Evolutionary conservation across 345 rosid species (phyloP).

Genomic region (Euphorbia peplus): DNA sequence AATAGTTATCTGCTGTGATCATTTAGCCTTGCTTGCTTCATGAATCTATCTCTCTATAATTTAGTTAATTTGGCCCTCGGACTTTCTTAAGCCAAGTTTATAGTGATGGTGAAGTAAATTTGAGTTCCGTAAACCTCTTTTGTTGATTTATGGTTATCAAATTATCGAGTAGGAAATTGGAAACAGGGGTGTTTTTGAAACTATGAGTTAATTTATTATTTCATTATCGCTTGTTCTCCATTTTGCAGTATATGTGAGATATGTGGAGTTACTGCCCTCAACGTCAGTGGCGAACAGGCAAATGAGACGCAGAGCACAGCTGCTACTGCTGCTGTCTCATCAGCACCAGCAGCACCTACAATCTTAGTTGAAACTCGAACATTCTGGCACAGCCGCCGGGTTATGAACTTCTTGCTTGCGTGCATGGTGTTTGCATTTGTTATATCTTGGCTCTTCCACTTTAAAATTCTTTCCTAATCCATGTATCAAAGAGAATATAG

Average conservation of each 20-base stretch:
- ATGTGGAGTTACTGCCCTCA: slow-evolving; percentile 50
- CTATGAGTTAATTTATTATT: background rate
- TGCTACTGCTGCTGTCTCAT: slow-evolving; percentile 14
- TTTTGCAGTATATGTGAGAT: slow-evolving; percentile 57
- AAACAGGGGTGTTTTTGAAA: too few relatives aligned
- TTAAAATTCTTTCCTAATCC: slow-evolving; percentile 29
- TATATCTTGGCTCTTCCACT: slow-evolving; percentile 69
- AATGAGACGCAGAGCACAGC: slow-evolving; percentile 26
- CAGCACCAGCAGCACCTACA: slow-evolving; percentile 34
- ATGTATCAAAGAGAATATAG: background rate
- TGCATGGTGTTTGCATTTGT: slow-evolving; percentile 58
- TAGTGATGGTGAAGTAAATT: background rate
- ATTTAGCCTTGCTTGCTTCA: slow-evolving; percentile 9
- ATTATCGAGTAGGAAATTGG: too few relatives aligned
- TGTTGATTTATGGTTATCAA: background rate
- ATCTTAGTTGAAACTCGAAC: slow-evolving; percentile 38
- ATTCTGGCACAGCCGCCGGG: slow-evolving; percentile 58
- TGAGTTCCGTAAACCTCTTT: background rate
- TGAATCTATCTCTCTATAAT: background rate
- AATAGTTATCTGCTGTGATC: background rate
- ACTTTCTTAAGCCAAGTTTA: background rate
- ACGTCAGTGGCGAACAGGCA: slow-evolving; percentile 41
- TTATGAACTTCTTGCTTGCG: slow-evolving; percentile 59
- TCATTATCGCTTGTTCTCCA: background rate
- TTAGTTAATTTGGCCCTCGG: background rate